Conservation (phyloP, 345 rosid species). For the Populus pruinosa region DNA sequence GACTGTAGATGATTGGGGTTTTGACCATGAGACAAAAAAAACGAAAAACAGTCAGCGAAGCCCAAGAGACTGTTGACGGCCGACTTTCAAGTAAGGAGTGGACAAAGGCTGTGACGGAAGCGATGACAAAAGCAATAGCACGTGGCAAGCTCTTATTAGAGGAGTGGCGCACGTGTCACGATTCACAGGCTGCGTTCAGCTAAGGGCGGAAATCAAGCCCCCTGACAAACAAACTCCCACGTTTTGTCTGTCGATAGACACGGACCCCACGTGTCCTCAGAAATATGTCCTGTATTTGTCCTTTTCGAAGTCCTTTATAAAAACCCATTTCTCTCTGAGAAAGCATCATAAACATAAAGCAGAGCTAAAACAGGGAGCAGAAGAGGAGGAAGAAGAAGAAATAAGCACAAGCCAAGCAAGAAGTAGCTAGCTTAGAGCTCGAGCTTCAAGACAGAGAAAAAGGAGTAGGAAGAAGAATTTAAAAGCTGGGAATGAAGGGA, state of each 20-base stretch:
- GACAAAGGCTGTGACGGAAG: slow-evolving; percentile 30
- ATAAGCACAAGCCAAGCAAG: not conserved
- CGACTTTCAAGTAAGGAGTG: not conserved
- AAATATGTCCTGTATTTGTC: too few species aligned
- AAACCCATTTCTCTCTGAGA: not conserved
- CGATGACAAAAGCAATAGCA: slow-evolving; percentile 20
- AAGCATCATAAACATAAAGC: not conserved
- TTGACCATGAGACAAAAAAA: not conserved
- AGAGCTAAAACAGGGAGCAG: not conserved
- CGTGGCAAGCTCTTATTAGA: not conserved
- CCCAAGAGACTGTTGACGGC: not conserved
- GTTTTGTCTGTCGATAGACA: slow-evolving; percentile 1
- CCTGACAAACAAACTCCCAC: slow-evolving; percentile 3
- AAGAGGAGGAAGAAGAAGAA: not conserved
- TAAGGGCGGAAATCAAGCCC: not conserved
- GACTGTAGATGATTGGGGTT: not conserved
- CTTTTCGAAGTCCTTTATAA: not conserved
- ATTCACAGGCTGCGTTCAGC: not conserved
- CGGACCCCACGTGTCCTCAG: not conserved
- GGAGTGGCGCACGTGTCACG: not conserved
- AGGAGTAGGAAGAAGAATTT: not conserved
- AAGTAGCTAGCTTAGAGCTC: not conserved
- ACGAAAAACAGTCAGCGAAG: slow-evolving; percentile 12
- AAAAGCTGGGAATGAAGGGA: slow-evolving; percentile 30
- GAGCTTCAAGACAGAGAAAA: not conserved